Evolutionary conservation across 495 filamentous ascomycete species (phyloP).

Genomic region (Penicillium daleae): DNA sequence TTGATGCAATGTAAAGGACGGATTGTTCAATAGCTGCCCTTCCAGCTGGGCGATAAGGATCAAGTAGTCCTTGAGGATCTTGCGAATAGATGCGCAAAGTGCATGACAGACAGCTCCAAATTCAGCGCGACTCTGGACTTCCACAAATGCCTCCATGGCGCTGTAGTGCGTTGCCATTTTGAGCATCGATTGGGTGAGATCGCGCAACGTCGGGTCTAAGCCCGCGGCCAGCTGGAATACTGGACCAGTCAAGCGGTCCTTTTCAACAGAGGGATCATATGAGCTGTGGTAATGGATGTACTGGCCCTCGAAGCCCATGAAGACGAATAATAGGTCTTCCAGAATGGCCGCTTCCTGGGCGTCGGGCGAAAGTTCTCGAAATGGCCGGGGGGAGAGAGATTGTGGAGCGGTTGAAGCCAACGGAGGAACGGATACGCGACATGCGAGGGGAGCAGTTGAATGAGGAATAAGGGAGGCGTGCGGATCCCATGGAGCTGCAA

Average conservation of each 20-base stretch:
- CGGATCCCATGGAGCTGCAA: conserved; percentile 74
- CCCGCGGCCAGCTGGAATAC: conserved; percentile 78
- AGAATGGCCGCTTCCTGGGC: conserved; percentile 83
- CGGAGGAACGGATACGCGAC: conserved; percentile 83
- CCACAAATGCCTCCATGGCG: conserved; percentile 89
- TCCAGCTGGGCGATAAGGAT: conserved; percentile 92
- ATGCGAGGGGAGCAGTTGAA: conserved; percentile 85
- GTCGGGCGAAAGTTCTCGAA: conserved; percentile 74
- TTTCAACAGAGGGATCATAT: conserved; percentile 83
- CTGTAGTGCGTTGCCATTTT: conserved; percentile 95
- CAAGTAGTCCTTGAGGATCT: conserved; percentile 88
- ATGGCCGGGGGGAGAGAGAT: conserved; percentile 68
- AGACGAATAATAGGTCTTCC: conserved; percentile 89
- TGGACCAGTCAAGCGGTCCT: conserved; percentile 82
- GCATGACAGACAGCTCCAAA: conserved; percentile 97
- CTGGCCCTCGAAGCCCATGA: conserved; percentile 98
- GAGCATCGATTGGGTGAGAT: conserved; percentile 84
- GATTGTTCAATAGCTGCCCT: conserved; percentile 83
- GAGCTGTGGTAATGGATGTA: conserved; percentile 84
- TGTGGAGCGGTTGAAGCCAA: conserved; percentile 72
- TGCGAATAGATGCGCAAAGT: conserved; percentile 88
- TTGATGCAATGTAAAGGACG: conserved; percentile 86
- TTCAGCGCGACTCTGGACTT: conserved; percentile 89
- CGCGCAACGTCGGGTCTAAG: conserved; percentile 86
- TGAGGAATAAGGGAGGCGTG: conserved; percentile 80